Conservation (phyloP, 2,329 filamentous ascomycete genomes). For the Zalaria obscura region DNA sequence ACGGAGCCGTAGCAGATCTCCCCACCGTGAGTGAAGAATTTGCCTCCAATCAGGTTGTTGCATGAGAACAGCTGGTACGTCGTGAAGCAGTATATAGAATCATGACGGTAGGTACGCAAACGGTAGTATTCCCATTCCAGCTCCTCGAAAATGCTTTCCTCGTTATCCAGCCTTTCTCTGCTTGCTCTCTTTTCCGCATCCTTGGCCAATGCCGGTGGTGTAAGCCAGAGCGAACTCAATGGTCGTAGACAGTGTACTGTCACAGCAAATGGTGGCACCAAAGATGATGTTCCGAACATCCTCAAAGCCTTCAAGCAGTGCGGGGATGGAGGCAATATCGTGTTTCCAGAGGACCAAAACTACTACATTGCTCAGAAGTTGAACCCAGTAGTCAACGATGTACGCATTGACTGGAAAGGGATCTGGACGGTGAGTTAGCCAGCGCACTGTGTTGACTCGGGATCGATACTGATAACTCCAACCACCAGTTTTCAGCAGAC, state of each 20-base stretch:
- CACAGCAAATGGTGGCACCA: constrained; percentile 21
- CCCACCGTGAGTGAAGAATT: not conserved
- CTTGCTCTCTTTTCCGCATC: not conserved
- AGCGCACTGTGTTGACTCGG: not conserved
- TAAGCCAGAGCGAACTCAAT: not conserved
- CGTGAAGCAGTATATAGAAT: no score
- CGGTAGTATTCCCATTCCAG: no score
- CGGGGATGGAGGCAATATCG: constrained; percentile 27
- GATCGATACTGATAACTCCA: not conserved
- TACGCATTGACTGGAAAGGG: constrained; percentile 38
- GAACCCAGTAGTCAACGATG: constrained; percentile 35
- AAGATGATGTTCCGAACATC: constrained; percentile 27
- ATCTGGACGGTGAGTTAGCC: constrained; percentile 29
- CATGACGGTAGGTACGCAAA: no score
- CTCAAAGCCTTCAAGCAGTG: constrained; percentile 26
- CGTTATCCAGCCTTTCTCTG: not conserved
- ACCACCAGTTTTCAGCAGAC: constrained; percentile 30
- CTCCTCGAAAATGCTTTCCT: no score
- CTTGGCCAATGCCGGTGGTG: constrained; percentile 1
- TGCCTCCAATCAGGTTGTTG: not conserved
- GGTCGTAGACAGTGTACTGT: constrained; percentile 23
- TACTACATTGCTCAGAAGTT: constrained; percentile 38
- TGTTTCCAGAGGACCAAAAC: constrained; percentile 35
- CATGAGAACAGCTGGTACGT: not conserved
- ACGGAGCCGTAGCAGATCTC: not conserved